Evolutionary conservation across 164 flowering plant genomes (phyloP).

Genomic region (Sedum album): DNA sequence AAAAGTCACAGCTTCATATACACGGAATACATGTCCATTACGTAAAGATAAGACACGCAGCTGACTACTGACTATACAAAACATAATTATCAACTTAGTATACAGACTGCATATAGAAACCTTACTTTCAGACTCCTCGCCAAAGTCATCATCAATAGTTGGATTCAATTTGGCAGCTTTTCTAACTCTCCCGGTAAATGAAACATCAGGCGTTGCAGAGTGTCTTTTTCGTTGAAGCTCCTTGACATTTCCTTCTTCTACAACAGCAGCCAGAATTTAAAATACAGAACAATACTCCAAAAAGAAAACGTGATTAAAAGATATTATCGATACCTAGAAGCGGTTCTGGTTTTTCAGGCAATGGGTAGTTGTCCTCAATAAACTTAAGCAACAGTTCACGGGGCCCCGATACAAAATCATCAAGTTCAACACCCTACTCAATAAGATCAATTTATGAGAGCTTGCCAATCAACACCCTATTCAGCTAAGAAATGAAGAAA

Average conservation of each 20-base stretch:
- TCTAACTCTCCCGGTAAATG: conserved; percentile 76
- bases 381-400: conserved; percentile 91
- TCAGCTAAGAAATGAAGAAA: background rate
- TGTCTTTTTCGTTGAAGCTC: conserved; percentile 85
- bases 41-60: background rate
- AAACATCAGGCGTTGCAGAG: conserved; percentile 71
- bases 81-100: background rate
- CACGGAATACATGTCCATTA: background rate
- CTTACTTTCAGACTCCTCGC: conserved; percentile 62
- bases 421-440: conserved; percentile 80
- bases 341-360: conserved; percentile 85
- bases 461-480: conserved; percentile 6
- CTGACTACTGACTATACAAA: background rate
- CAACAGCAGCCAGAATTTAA: conserved; percentile 11
- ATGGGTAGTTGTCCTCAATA: conserved; percentile 91
- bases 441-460: conserved; percentile 3
- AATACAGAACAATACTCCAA: background rate
- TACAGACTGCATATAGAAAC: conserved; percentile 8
- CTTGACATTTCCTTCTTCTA: conserved; percentile 74
- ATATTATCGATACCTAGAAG: conserved; percentile 33
- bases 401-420: conserved; percentile 97
- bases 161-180: conserved; percentile 73
- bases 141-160: conserved; percentile 66
- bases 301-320: background rate
- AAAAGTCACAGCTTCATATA: background rate